Percentiles rank a stretch among this genome's conserved stretches.
These are phyloP conservation scores for Yamadazyma blattariae DNA, from an alignment of 1,139 yeast species.

Conservation along the genomic window DNA sequence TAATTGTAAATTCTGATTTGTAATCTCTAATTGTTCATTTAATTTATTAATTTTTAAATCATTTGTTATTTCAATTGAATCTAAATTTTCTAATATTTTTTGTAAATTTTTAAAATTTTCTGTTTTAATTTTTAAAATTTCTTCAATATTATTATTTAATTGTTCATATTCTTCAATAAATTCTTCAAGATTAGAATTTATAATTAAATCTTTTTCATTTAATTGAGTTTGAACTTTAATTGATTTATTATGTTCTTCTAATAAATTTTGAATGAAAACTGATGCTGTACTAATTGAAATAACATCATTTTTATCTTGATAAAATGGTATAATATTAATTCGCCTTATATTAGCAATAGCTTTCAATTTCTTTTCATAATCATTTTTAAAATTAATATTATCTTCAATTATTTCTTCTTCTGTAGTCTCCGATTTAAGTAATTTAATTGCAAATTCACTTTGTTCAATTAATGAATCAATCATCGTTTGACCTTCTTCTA, in stretches of 20 bases:
- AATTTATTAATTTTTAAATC: neutral
- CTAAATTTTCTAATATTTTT: neutral
- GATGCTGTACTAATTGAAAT: constrained; percentile 37
- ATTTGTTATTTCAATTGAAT: neutral
- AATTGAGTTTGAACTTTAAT: constrained; percentile 8
- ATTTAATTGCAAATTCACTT: constrained; percentile 26
- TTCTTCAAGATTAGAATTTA: constrained; percentile 1
- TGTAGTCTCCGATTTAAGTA: constrained; percentile 10
- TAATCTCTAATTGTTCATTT: neutral
- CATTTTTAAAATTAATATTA: neutral
- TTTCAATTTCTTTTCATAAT: constrained; percentile 2
- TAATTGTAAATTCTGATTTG: neutral
- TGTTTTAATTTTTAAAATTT: constrained; percentile 1
- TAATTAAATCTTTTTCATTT: constrained; percentile 6
- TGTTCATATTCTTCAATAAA: constrained; percentile 4
- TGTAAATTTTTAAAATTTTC: neutral
- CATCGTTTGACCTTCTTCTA: constrained; percentile 26
- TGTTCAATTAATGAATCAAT: constrained; percentile 26
- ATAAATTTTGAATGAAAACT: constrained; percentile 15
- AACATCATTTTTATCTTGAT: constrained; percentile 35
- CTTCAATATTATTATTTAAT: constrained; percentile 4
- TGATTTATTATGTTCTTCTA: constrained; percentile 16
- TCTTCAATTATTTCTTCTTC: constrained; percentile 12
- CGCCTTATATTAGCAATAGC: constrained; percentile 29
- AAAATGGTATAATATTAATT: constrained; percentile 28